Evolutionary conservation across 345 rosid genomes (phyloP).

Genomic region (Capsella bursapastoris): DNA sequence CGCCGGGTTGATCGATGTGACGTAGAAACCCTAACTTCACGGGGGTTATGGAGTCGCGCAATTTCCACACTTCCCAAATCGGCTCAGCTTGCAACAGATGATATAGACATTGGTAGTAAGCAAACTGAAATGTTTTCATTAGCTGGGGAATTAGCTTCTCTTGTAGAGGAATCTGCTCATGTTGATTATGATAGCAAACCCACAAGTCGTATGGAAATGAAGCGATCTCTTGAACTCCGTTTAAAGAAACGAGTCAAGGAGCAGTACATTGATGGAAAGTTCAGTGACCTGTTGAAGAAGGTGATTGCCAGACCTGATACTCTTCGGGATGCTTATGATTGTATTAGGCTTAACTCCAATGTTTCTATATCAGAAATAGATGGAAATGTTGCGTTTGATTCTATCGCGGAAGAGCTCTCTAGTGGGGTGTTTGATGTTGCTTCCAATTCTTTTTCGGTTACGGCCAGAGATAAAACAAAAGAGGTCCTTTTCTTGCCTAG

Average conservation of each 20-base stretch:
- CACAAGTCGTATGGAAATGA: slow-evolving; percentile 70
- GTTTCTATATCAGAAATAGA: slow-evolving; percentile 46
- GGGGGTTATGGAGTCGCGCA: slow-evolving; percentile 14
- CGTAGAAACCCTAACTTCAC: slow-evolving; percentile 28
- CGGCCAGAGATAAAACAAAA: slow-evolving; percentile 61
- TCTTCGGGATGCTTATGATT: slow-evolving; percentile 71
- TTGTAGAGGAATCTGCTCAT: slow-evolving; percentile 63
- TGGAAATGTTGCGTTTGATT: slow-evolving; percentile 50
- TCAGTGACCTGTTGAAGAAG: slow-evolving; percentile 54
- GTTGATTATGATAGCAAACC: slow-evolving; percentile 53
- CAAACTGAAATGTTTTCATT: slow-evolving; percentile 48
- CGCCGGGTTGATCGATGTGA: slow-evolving; percentile 19
- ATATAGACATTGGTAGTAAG: slow-evolving; percentile 37
- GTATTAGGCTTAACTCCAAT: slow-evolving; percentile 67
- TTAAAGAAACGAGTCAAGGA: slow-evolving; percentile 84
- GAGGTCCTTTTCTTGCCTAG: slow-evolving; percentile 82
- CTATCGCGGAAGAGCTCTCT: slow-evolving; percentile 65
- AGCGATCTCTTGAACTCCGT: slow-evolving; percentile 67
- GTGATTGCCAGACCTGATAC: slow-evolving; percentile 73
- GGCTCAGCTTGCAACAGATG: slow-evolving; percentile 31
- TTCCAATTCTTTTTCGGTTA: slow-evolving; percentile 57
- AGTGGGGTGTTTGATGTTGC: slow-evolving; percentile 63
- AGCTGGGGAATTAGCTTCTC: slow-evolving; percentile 66
- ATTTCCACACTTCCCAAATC: slow-evolving; percentile 15
- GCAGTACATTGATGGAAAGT: slow-evolving; percentile 68